Evolutionary conservation across 257 asterid genomes (phyloP).

Genomic region (Nicotiana benthamiana): DNA sequence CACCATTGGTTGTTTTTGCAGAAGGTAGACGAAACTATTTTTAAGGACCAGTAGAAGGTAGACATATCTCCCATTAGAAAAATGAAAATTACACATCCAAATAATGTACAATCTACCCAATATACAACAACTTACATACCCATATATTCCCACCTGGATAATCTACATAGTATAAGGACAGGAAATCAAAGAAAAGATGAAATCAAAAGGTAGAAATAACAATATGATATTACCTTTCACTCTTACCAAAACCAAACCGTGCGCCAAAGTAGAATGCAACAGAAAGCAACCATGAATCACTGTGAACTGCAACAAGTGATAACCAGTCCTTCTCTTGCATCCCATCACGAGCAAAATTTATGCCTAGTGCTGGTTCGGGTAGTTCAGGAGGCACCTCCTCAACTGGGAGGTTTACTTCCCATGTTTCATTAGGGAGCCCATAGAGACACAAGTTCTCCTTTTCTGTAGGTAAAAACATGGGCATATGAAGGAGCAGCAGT

Average conservation of each 20-base stretch:
- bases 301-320: conserved; percentile 46
- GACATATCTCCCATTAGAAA: not conserved
- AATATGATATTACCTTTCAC: conserved; percentile 33
- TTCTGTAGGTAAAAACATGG: conserved; percentile 16
- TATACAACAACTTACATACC: not conserved
- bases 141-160: not conserved
- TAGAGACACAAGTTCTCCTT: conserved; percentile 41
- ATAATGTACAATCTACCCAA: not conserved
- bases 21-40: not conserved
- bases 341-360: conserved; percentile 49
- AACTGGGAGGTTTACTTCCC: conserved; percentile 46
- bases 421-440: conserved; percentile 43
- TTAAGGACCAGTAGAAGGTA: not conserved
- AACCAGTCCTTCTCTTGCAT: conserved; percentile 44
- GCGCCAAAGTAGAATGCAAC: conserved; percentile 51
- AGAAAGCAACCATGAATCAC: conserved; percentile 49
- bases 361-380: conserved; percentile 53
- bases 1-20: not conserved
- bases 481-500: not conserved
- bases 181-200: not conserved
- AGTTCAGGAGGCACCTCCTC: conserved; percentile 53
- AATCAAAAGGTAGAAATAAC: not conserved
- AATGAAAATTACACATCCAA: not conserved
- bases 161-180: not conserved
- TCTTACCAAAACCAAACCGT: conserved; percentile 38